Base-by-base conservation (phyloP, 306 rosid genomes). In the Vicia villosa region DNA sequence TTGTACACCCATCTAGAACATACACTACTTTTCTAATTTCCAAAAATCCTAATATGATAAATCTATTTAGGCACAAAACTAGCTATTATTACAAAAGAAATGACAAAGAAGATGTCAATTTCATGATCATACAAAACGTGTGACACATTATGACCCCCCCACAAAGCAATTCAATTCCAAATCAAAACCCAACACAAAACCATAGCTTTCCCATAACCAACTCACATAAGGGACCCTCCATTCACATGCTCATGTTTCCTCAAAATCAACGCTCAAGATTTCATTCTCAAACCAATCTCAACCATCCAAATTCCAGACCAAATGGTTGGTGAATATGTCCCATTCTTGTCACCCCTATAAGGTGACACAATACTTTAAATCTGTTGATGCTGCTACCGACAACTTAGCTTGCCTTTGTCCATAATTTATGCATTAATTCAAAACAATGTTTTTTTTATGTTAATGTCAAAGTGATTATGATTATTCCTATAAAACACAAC, bases 321-420 rank as follows among this genome's bases (percentile, higher is more conserved):
- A 74, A 69, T 84, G 83, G 81, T 79, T 85, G 88, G 78, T 83
- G 69, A 55, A 76, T 62, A 64, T 90, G 97, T 94, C 97, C 77
- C 84, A 64, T 51, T 79, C 81, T 79, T 93, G 98, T 93, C 96
- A 81, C 82, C 87, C 85, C 17, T 55, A 6, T 42, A 47, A 63
- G 0, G 63, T 55, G 88, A 76, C 97, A 89, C 45, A 10, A 26
- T 82, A 83, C 96, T 88, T 87, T 87, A 75, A 82, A 66, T 73
- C 43, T 93, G 97, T 87, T 77, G 64, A 86, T 63, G 16, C 80
- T 83, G 79, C 91, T 79, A 77, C 96, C 96, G 96, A 89, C 98
- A 89, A 60, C 87, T 68, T 64, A 55, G 66, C 85, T 83, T 86
- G 73, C 81, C 96, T 86, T 86, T 88, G 86, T 92, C 95, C 92